Evolutionary conservation across 352 stramenopile genomes (phyloP).

Genomic region (Globisporangium abappressorium): DNA sequence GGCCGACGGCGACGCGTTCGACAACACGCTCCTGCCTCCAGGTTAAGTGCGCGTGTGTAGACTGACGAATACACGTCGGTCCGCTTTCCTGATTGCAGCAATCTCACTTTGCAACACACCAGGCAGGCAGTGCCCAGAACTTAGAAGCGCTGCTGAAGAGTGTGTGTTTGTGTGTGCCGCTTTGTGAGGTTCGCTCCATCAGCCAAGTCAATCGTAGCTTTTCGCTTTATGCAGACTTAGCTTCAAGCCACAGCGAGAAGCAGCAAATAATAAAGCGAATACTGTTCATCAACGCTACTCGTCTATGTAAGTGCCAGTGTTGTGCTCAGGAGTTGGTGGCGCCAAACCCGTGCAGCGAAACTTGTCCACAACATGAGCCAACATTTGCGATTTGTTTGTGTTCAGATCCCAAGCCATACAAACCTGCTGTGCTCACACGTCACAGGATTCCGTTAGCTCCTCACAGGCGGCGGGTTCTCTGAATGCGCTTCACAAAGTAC

Average conservation of each 20-base stretch:
- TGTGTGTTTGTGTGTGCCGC: neutral
- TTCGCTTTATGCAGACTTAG: neutral
- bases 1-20: constrained; percentile 55
- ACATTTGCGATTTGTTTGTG: neutral
- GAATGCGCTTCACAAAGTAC: neutral
- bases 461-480: neutral
- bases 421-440: constrained; percentile 6
- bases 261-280: neutral
- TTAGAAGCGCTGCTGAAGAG: constrained; percentile 2
- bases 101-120: neutral
- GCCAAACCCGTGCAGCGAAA: neutral
- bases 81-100: neutral
- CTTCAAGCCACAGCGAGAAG: neutral
- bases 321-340: neutral
- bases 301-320: neutral
- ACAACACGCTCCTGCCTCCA: constrained; percentile 64
- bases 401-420: neutral
- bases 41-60: constrained; percentile 33
- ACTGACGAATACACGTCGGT: neutral
- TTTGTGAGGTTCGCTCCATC: neutral
- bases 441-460: neutral
- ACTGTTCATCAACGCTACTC: neutral
- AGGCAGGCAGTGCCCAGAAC: neutral
- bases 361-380: neutral
- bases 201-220: neutral